A percentile compares a stretch with the other conserved stretches of the same genome.
phyloP scores from a whole-genome alignment of 805 yeast species.

The Barnettozyma sp. region DNA sequence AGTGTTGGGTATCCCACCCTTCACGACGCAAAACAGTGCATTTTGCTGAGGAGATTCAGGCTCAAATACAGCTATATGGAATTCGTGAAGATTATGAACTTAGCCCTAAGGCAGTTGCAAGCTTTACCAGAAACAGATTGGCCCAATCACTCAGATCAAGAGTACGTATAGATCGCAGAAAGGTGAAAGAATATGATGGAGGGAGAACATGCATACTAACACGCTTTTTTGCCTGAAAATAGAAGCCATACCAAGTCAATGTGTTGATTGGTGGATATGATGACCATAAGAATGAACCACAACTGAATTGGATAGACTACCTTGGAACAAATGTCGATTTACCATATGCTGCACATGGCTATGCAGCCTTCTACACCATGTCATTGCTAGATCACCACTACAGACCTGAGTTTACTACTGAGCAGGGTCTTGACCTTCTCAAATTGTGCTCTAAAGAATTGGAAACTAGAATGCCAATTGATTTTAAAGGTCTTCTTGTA shows the following conservation, averaged over 20 bases:
- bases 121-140: conserved; percentile 80
- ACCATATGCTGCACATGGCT: conserved; percentile 98
- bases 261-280: conserved; percentile 85
- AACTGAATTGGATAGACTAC: conserved; percentile 85
- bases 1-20: too few species aligned
- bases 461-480: conserved; percentile 81
- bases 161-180: conserved; percentile 23
- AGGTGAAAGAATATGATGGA: not conserved
- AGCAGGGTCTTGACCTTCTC: conserved; percentile 73
- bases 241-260: conserved; percentile 90
- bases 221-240: too few species aligned
- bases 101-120: conserved; percentile 79
- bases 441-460: conserved; percentile 72
- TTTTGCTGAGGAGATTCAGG: conserved; percentile 91
- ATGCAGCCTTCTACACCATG: conserved; percentile 92
- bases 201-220: conserved; percentile 14
- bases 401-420: conserved; percentile 62
- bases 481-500: conserved; percentile 76
- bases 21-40: conserved; percentile 46
- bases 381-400: conserved; percentile 89
- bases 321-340: conserved; percentile 84
- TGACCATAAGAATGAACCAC: conserved; percentile 47
- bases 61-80: conserved; percentile 80
- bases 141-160: conserved; percentile 87
- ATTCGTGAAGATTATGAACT: conserved; percentile 81